Conservation (phyloP, 768 basidiomycete species). For the Tricholoma hemisulphureum region DNA sequence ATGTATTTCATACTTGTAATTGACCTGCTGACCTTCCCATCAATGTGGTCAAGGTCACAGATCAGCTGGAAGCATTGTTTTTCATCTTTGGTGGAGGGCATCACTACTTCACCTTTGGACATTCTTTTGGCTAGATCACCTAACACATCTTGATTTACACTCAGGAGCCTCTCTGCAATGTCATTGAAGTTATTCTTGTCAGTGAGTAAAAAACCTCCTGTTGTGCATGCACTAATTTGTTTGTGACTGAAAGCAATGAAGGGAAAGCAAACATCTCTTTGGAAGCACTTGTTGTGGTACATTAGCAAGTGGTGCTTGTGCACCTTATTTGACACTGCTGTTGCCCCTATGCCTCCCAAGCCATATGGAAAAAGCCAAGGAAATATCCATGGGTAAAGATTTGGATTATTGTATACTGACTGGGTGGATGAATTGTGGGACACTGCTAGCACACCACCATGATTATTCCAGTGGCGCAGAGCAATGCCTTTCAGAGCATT, state of each 20-base stretch:
- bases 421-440: constrained; percentile 21
- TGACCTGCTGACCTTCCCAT: constrained; percentile 20
- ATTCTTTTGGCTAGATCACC: constrained; percentile 18
- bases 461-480: constrained; percentile 22
- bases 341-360: constrained; percentile 18
- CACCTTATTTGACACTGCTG: constrained; percentile 8
- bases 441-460: constrained; percentile 25
- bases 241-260: constrained; percentile 35
- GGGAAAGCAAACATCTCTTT: constrained; percentile 34
- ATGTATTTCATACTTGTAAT: constrained; percentile 23
- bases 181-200: constrained; percentile 24
- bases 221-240: constrained; percentile 31
- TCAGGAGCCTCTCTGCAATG: constrained; percentile 20
- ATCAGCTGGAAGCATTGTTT: constrained; percentile 8
- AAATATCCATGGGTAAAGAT: constrained; percentile 40
- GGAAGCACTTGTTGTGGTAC: constrained; percentile 41
- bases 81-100: constrained; percentile 30
- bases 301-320: constrained; percentile 28
- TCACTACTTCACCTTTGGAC: constrained; percentile 21
- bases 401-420: constrained; percentile 30
- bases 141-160: constrained; percentile 22
- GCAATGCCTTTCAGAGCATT: constrained; percentile 22
- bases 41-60: constrained; percentile 17
- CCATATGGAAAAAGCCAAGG: constrained; percentile 45
- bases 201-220: constrained; percentile 26